phyloP scores from a whole-genome alignment of 225 moss, liverwort and hornwort species.

The Lunularia cruciata region DNA sequence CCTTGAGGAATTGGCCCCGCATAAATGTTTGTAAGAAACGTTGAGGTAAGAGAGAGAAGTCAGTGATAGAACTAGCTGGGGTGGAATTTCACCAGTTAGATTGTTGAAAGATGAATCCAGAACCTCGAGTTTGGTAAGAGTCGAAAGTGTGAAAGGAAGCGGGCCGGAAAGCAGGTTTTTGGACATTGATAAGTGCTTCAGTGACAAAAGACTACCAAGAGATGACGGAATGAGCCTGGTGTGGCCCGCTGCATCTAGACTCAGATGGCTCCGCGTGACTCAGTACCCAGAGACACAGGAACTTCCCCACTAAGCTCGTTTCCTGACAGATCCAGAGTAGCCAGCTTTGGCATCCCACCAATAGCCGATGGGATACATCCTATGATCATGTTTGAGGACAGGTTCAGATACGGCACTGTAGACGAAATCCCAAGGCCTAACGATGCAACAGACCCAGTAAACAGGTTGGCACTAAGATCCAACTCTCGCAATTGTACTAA shows the following conservation, averaged over 20 bases:
- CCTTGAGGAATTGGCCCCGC: slow-evolving; percentile 35
- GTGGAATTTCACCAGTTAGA: slow-evolving; percentile 27
- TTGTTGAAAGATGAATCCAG: slow-evolving; percentile 27
- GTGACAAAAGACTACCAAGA: slow-evolving; percentile 19
- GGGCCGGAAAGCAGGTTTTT: slow-evolving; percentile 25
- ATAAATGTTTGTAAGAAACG: slow-evolving; percentile 32
- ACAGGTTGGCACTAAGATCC: slow-evolving; percentile 31
- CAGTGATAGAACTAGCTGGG: slow-evolving; percentile 21
- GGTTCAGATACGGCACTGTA: slow-evolving; percentile 17
- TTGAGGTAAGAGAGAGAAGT: slow-evolving; percentile 29
- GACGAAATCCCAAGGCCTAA: slow-evolving; percentile 27
- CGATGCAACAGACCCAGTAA: slow-evolving; percentile 11
- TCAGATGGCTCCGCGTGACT: slow-evolving; percentile 24
- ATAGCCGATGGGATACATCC: slow-evolving; percentile 22
- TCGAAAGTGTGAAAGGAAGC: slow-evolving; percentile 28
- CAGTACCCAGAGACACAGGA: slow-evolving; percentile 26
- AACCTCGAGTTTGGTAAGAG: slow-evolving; percentile 24
- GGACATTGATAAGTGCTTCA: slow-evolving; percentile 27
- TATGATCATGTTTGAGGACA: slow-evolving; percentile 12
- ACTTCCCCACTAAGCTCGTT: slow-evolving; percentile 34
- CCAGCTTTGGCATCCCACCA: slow-evolving; percentile 10
- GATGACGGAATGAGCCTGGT: slow-evolving; percentile 19
- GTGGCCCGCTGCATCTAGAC: slow-evolving; percentile 13
- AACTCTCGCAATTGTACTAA: slow-evolving; percentile 28
- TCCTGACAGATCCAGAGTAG: slow-evolving; percentile 16